phyloP scores from a whole-genome alignment of 495 filamentous ascomycete genomes.

The Pseudevernia furfuracea region DNA sequence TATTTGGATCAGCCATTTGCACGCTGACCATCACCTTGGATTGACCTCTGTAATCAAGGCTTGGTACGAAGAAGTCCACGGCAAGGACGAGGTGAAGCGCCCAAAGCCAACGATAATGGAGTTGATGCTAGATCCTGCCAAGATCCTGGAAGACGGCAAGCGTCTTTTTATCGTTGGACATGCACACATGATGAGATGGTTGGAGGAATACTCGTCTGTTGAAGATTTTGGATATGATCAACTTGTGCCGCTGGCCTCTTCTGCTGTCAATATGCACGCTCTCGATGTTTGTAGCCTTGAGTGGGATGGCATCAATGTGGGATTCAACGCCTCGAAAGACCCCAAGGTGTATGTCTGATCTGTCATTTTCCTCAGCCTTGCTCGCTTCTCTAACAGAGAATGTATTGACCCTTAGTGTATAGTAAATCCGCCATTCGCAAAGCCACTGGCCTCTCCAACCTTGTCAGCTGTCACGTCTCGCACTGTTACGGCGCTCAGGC shows the following conservation, averaged over 20 bases:
- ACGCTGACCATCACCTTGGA: slow-evolving; percentile 95
- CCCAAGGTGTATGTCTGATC: slow-evolving; percentile 16
- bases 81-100: slow-evolving; percentile 15
- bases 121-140: slow-evolving; percentile 26
- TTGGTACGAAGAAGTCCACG: slow-evolving; percentile 54
- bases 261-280: slow-evolving; percentile 13
- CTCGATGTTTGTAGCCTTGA: slow-evolving; percentile 7
- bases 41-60: slow-evolving; percentile 68
- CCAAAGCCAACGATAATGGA: slow-evolving; percentile 14
- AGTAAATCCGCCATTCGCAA: slow-evolving; percentile 28
- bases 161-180: slow-evolving; percentile 56
- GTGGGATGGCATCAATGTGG: slow-evolving; percentile 22
- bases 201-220: slow-evolving; percentile 67
- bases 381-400: neutral
- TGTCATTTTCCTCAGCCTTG: neutral
- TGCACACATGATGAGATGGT: slow-evolving; percentile 57
- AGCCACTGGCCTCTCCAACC: slow-evolving; percentile 38
- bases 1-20: slow-evolving; percentile 91
- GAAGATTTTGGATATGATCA: slow-evolving; percentile 69
- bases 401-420: neutral
- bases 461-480: slow-evolving; percentile 52
- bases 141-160: slow-evolving; percentile 38
- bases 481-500: slow-evolving; percentile 79
- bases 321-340: slow-evolving; percentile 18
- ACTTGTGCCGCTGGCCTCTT: slow-evolving; percentile 41